Base-by-base conservation (phyloP, 2,329 filamentous ascomycete species). In the Monosporascus sp. region DNA sequence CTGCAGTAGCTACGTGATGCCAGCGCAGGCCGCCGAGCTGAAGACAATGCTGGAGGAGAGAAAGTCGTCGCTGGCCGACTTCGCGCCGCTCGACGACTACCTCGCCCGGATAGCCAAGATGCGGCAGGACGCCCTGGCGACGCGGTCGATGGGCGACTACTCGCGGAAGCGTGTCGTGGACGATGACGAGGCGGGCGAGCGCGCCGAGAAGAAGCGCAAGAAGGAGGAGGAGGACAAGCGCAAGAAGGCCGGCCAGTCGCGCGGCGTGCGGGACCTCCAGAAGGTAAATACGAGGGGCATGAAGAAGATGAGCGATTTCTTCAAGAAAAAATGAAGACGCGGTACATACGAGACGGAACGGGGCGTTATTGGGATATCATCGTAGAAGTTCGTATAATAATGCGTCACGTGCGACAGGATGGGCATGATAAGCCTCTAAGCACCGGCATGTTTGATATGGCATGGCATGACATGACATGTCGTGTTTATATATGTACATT, bases 241-340 rank as follows among this genome's bases (percentile, higher is more conserved):
- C 69, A 92, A 86, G 71, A 92, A 95, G 73, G 83, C 81, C 3
- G 77, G 75, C 24, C 82, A 89, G 72, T 94, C 88, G 57, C 79
- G 84, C 27, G 92, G 84, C 0, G 83, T 97, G 1, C 86, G 85
- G 66, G 81, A 92, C 47, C 69, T 99, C 64, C 88, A 88, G 68
- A 99, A 97, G 74, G 93, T 92, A 47, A 89, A 97, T 71, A 92
- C 88, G 0, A 83, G 74, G 22, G 94, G 94, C 1, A 99, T 99
- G 94, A 94, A 89, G 80, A 99, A 97, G 76, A 82, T 99, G 81
- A 96, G 89, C 67, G 82, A 86, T 56, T 99, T 99, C 73, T 99
- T 99, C 70, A 84, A 84, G 55, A 95, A 93, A 73, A 82, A 81
- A 57, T 66, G 56, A 60, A 22, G 11, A 14, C 14, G 31, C 11